Evolutionary conservation across 2,329 filamentous ascomycete genomes (phyloP), one percentile per base, ranked within the genome.

Genomic region (Fusarium albidum): DNA sequence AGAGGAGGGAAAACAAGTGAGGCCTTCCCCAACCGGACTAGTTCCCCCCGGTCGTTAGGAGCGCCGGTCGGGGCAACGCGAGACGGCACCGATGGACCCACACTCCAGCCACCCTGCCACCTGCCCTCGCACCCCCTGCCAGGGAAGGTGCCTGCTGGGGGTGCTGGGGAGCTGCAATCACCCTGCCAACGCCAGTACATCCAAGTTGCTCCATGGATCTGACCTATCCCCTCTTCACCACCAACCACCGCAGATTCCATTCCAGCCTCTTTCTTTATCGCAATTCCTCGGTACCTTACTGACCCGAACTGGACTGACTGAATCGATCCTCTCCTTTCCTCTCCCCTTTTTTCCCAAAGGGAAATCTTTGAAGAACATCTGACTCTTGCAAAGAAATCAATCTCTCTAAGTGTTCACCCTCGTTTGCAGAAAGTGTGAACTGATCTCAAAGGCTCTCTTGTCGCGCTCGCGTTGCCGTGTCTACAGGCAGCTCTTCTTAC

Each of bases 121-220:
- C n/a, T n/a, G n/a, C n/a, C 54, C 59, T 54, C 49, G 60, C 38
- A 33, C 49, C 21, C 21, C 21, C n/a, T n/a, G n/a, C n/a, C n/a
- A n/a, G n/a, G n/a, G n/a, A n/a, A n/a, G n/a, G n/a, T 21, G 21
- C 21, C 21, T 21, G 21, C 21, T 21, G 21, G 21, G 21, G 53
- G 64, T 59, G 65, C 64, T 59, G 48, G 52, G 53, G 64, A 61
- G 65, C 64, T 59, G 62, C 58, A 40, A 47, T 67, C 52, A 14
- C 61, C 59, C 42, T 39, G 65, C 43, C 65, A 67, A 67, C 65
- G 21, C 17, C 10, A 34, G 65, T 66, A 66, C 65, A 66, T 65
- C 21, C 21, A 68, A 55, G 65, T 68, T 63, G 65, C 54, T 7
- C 21, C 4, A 65, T 65, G 55, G 63, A 21, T 33, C 27, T 29